These are phyloP conservation scores for Agrocybe praecox DNA, from an alignment of 768 basidiomycete genomes.

Conservation along the genomic window DNA sequence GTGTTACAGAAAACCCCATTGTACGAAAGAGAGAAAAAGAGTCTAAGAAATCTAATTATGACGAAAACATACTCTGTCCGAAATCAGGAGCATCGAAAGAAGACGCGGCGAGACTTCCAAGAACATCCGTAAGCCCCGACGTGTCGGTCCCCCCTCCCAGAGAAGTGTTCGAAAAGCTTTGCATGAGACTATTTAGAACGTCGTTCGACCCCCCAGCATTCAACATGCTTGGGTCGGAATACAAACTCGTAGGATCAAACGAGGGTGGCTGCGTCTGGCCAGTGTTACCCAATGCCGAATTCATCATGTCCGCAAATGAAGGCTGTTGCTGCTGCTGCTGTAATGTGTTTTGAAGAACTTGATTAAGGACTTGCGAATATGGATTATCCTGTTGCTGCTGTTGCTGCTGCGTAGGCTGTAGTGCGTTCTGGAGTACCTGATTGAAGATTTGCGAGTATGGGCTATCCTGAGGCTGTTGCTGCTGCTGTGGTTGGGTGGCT, in stretches of 20 bases:
- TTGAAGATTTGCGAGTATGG: background rate
- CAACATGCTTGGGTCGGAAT: background rate
- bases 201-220: background rate
- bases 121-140: conserved; percentile 11
- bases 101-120: conserved; percentile 8
- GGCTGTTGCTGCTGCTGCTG: conserved; percentile 3
- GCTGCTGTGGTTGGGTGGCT: background rate
- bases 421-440: background rate
- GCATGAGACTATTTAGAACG: conserved; percentile 6
- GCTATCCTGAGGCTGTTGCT: background rate
- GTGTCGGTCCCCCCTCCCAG: conserved; percentile 7
- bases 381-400: background rate
- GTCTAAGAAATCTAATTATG: too few relatives aligned
- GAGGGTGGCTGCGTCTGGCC: background rate
- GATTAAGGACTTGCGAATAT: background rate
- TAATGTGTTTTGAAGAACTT: background rate
- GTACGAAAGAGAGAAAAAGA: too few relatives aligned
- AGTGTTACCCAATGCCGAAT: background rate
- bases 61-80: background rate
- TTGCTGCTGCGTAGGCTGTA: conserved; percentile 1
- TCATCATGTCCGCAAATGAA: conserved; percentile 7
- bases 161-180: conserved; percentile 7
- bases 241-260: conserved; percentile 11
- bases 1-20: too few relatives aligned
- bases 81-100: conserved; percentile 1